Base-by-base conservation (phyloP, 768 basidiomycete genomes). In the Tricholoma terreum region DNA sequence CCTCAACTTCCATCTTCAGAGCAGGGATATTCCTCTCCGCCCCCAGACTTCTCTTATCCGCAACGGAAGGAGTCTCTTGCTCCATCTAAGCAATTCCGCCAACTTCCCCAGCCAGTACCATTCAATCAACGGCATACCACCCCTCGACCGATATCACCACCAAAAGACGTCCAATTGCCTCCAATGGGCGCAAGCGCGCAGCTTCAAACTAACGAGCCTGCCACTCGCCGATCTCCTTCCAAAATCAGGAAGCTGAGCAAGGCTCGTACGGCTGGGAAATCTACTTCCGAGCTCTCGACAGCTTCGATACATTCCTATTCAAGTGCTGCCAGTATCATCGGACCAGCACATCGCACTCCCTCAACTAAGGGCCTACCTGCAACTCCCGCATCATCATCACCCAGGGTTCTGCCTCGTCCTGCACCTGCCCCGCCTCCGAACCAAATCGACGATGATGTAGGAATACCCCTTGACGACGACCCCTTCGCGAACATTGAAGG, bases 401-500 rank as follows among this genome's bases (percentile, higher is more conserved):
- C 46, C 6, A 49, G n/a, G n/a, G 24, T 15, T 27, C 30, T 49
- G 30, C 46, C 30, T n/a, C 11, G 22, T 10, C 6, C 46, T 17
- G 27, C 6, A 8, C 15, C 27, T n/a, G 46, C 43, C 12, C 8
- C 22, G 6, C 8, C 27, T 49, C 38, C 63, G 6, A 57, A 67
- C 12, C 67, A 67, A 38, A 42, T 70, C n/a, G 70, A 71, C 21
- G 66, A 67, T 8, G 64, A 66, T n/a, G 61, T 65, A 3, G 76
- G 75, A 7, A 66, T 81, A 5, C 72, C 76, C 24, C 67, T 79
- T 38, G 77, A 79, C 43, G 79, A 78, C 50, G 82, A 82, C 65
- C 80, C 85, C 3, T 86, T 86, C 67, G 84, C 84, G 9, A 80
- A 78, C 63, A 69, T 67, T 0, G 78, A 80, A 38, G 83, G 81